Evolutionary conservation across 345 rosid genomes (phyloP).

Genomic region (Brassica cretica): DNA sequence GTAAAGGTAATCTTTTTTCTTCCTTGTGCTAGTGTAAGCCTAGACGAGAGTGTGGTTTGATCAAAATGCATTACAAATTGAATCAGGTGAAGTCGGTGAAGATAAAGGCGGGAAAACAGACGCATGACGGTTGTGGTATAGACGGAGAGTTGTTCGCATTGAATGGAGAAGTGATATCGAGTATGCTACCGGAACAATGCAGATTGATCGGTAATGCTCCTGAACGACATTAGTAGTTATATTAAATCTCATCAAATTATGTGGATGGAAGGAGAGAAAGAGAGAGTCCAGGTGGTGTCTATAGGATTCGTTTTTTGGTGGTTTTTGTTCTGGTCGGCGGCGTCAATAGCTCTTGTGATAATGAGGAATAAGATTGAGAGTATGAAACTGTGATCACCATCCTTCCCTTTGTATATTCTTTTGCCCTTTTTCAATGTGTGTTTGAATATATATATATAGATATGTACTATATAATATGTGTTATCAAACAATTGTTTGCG

Average conservation of each 20-base stretch:
- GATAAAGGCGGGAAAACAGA: constrained; percentile 73
- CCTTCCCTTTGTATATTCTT: constrained; percentile 18
- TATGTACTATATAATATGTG: not conserved
- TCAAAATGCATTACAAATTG: too few species aligned
- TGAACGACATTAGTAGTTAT: constrained; percentile 41
- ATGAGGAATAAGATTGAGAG: constrained; percentile 18
- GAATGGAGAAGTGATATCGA: constrained; percentile 79
- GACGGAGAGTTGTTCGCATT: constrained; percentile 89
- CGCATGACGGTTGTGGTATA: constrained; percentile 85
- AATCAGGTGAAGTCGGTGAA: constrained; percentile 88
- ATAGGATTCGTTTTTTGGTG: not conserved
- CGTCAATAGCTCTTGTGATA: constrained; percentile 22
- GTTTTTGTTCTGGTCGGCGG: constrained; percentile 2
- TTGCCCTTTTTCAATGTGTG: constrained; percentile 1
- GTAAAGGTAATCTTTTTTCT: constrained; percentile 63
- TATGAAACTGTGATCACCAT: constrained; percentile 17
- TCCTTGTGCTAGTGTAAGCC: not conserved
- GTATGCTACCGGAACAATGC: constrained; percentile 93
- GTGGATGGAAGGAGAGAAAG: constrained; percentile 14
- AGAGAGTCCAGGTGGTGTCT: constrained; percentile 22
- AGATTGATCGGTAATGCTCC: constrained; percentile 74
- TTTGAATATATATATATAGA: constrained; percentile 23
- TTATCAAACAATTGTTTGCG: constrained; percentile 2
- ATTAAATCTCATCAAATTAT: constrained; percentile 24
- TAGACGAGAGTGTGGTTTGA: too few species aligned